Evolutionary conservation across 2,329 filamentous ascomycete species (phyloP).

Genomic region (Ampelomyces quisqualis): DNA sequence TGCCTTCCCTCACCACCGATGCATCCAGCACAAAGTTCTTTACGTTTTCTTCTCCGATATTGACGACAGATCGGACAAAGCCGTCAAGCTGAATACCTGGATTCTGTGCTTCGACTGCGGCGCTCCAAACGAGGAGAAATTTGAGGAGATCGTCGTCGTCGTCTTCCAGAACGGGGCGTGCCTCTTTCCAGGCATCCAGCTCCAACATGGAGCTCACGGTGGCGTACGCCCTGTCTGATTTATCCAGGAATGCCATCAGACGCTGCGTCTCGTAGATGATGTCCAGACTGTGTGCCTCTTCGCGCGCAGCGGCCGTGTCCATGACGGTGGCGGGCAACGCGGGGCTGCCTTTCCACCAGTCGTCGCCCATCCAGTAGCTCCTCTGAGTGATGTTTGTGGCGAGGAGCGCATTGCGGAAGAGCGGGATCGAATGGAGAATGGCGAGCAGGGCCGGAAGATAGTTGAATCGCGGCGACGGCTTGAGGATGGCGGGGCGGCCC

Average conservation of each 20-base stretch:
- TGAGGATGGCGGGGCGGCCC: conserved; percentile 59
- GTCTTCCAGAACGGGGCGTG: conserved; percentile 17
- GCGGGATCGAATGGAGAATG: conserved; percentile 62
- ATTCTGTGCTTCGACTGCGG: conserved; percentile 47
- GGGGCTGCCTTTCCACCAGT: conserved; percentile 64
- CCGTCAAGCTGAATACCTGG: conserved; percentile 47
- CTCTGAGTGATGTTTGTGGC: conserved; percentile 47
- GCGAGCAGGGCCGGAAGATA: conserved; percentile 61
- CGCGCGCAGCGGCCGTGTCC: conserved; percentile 40
- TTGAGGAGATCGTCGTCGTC: conserved; percentile 45
- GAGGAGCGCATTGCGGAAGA: conserved; percentile 59
- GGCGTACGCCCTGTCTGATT: conserved; percentile 59
- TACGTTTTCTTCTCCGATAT: conserved; percentile 28
- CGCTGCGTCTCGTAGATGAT: conserved; percentile 61
- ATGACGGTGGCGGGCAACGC: conserved; percentile 55
- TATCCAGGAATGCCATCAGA: conserved; percentile 62
- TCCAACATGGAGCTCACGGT: conserved; percentile 55
- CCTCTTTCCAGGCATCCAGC: conserved; percentile 42
- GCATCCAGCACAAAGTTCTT: conserved; percentile 36
- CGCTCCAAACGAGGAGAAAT: conserved; percentile 54
- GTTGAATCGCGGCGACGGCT: conserved; percentile 54
- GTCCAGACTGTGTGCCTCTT: conserved; percentile 36
- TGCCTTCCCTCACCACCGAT: conserved; percentile 21
- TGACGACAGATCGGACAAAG: conserved; percentile 48
- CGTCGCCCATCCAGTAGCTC: conserved; percentile 57